Base-by-base conservation (phyloP, 148 eudicot species). In the Beta vulgaris region DNA sequence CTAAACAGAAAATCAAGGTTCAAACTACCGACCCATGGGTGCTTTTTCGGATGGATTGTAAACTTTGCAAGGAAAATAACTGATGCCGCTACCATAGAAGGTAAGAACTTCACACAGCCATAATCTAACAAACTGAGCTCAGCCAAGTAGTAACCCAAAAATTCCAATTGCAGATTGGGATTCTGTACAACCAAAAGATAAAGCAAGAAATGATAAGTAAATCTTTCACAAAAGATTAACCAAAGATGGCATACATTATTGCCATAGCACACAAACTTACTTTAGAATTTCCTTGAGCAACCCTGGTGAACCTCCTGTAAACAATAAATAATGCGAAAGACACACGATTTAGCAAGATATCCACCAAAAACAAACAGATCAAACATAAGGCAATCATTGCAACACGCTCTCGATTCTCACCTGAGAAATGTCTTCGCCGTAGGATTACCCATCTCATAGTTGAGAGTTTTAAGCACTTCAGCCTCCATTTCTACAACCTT, bases 1-100 rank as follows among this genome's bases (percentile, higher is more conserved):
- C 5, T 37, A 48, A 13, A 61, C 46, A 5, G 13, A 23, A 67
- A 35, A 8, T n/a, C 9, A 32, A 42, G 37, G 28, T 15, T 3
- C 32, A 54, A 28, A n/a, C n/a, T 73, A 58, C 84, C 54, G 64
- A 94, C 98, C 98, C 98, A 94, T 19, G 97, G 98, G 79, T 89
- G 87, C 65, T 68, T 74, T 39, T 69, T 71, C 0, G 97, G 88
- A 15, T 77, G 71, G 4, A 85, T 39, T 5, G 90, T 92, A 76
- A 91, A 84, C 60, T 86, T 86, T 37, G 97, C 84, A n/a, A 94
- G 88, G 73, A 87, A 94, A n/a, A 87, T 71, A 35, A 83, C 96
- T n/a, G 98, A 84, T 55, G 97, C 98, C 26, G 98, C 91, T 64
- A 95, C 82, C 77, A 84, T 64, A 46, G 98, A 94, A 61, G 98